A percentile compares a stretch with the other conserved stretches of the same genome.
phyloP scores from a whole-genome alignment of 495 filamentous ascomycete species.

The Cryomyces minteri region DNA sequence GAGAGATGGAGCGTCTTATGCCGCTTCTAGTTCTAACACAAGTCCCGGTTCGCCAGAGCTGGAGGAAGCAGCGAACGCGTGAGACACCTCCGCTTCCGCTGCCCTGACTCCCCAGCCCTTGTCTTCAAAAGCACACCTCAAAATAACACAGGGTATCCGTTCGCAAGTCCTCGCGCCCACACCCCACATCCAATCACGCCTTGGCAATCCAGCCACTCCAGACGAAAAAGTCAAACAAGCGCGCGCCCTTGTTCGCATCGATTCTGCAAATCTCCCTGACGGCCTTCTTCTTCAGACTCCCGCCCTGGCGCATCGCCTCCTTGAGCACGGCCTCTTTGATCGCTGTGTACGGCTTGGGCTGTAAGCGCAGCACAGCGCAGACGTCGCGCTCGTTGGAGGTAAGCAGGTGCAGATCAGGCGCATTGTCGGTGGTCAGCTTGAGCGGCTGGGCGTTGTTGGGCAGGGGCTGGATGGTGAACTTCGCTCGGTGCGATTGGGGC shows the following conservation, averaged over 20 bases:
- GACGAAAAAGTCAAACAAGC: conserved; percentile 89
- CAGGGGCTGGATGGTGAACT: conserved; percentile 18
- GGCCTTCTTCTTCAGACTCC: conserved; percentile 76
- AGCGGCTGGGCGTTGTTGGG: conserved; percentile 40
- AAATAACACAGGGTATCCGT: too few species aligned
- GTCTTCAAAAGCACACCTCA: too few species aligned
- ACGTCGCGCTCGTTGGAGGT: conserved; percentile 69
- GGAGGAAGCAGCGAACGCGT: too few species aligned
- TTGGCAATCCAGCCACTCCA: conserved; percentile 84
- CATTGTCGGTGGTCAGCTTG: conserved; percentile 53
- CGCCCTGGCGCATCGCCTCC: conserved; percentile 76
- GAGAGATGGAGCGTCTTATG: too few species aligned
- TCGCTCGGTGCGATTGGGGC: conserved; percentile 7
- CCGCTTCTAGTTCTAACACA: too few species aligned
- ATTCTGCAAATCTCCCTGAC: conserved; percentile 57
- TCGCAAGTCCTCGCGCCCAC: too few species aligned
- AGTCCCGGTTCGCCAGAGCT: too few species aligned
- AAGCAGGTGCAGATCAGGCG: conserved; percentile 71
- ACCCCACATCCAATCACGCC: conserved; percentile 15
- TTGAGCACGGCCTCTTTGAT: conserved; percentile 82
- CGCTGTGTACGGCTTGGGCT: conserved; percentile 84
- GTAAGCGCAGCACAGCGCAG: conserved; percentile 60
- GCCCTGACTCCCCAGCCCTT: too few species aligned
- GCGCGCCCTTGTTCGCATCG: conserved; percentile 42
- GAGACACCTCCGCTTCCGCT: too few species aligned